Evolutionary conservation across 768 basidiomycete genomes (phyloP), one percentile per base, ranked within the genome.

Genomic region (Mycena floridula): DNA sequence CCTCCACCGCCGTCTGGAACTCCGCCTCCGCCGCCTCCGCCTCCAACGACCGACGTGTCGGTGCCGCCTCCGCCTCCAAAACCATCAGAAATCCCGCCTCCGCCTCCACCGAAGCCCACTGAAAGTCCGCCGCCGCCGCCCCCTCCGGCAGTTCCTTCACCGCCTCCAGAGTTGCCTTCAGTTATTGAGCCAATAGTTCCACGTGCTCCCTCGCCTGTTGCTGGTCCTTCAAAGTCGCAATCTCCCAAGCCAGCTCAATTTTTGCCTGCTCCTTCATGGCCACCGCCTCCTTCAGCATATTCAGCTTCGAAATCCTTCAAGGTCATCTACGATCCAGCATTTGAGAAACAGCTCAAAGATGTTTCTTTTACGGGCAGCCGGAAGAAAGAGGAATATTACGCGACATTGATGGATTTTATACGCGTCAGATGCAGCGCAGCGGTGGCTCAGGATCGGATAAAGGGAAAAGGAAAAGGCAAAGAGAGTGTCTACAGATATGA

Each of bases 391-490:
- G 30, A 3, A 6, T 64, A 69, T 44, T 69, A 64, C 44, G 65
- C 66, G 7, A 46, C 48, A 5, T 49, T 75, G 27, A 69, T 74
- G 12, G 69, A 70, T 26, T 64, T 66, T 43, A 55, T 74, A 23
- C 59, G 65, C 36, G 63, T 58, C 37, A 55, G 67, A 40, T 64
- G 57, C 11, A 25, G 46, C 15, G 50, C 56, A 43, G 48, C 54
- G 7, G 52, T 56, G n/a, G 50, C 61, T 4, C 51, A 62, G 40
- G 68, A 71, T 37, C 65, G 83, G 43, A 71, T 85, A 9, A 73
- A 71, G 48, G 79, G 78, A 5, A 85, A 85, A 56, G 74, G 70
- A 5, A 81, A 81, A 51, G 82, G 81, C 3, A 81, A 78, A 57
- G 80, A 82, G 58, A 59, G 65, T 25, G 56, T 84, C 42, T 53